Conservation (phyloP, 2,329 filamentous ascomycete genomes). For the Diaporthe ampelina region DNA sequence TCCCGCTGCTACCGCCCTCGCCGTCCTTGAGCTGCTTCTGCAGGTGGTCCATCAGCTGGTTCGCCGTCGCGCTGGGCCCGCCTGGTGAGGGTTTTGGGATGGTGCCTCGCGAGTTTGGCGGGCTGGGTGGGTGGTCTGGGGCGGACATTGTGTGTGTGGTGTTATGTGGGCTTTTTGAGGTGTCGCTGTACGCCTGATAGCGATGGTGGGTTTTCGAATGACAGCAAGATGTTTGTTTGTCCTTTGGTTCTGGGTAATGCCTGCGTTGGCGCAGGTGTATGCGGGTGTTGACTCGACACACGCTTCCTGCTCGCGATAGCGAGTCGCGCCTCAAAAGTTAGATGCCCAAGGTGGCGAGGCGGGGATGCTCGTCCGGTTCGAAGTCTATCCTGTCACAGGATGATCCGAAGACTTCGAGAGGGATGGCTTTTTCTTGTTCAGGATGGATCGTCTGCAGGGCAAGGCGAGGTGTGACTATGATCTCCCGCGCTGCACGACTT, state of each 20-base stretch:
- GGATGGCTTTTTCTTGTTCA: not conserved
- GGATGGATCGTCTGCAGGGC: not conserved
- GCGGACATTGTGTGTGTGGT: conserved; percentile 32
- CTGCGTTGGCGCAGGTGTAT: not conserved
- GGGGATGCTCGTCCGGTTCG: not conserved
- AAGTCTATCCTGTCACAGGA: not conserved
- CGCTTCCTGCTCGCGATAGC: not conserved
- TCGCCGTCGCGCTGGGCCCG: conserved; percentile 22
- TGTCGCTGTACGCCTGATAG: not conserved
- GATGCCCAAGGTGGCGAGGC: conserved; percentile 1
- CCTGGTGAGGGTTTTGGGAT: conserved; percentile 19
- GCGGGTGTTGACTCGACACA: not conserved
- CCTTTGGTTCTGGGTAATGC: not conserved
- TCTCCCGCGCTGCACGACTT: not conserved
- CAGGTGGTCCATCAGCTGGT: conserved; percentile 26
- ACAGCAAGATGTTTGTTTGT: not conserved
- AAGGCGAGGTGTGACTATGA: not conserved
- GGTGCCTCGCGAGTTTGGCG: conserved; percentile 19
- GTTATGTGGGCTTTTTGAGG: not conserved
- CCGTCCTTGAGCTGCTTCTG: conserved; percentile 30
- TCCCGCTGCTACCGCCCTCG: not conserved
- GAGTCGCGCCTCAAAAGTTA: conserved; percentile 5
- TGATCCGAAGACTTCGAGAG: not conserved
- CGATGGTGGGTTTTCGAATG: not conserved
- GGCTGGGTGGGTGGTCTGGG: conserved; percentile 17